These are phyloP conservation scores for Aspergillus homomorphus DNA, from an alignment of 495 filamentous ascomycete species.

Conservation along the genomic window DNA sequence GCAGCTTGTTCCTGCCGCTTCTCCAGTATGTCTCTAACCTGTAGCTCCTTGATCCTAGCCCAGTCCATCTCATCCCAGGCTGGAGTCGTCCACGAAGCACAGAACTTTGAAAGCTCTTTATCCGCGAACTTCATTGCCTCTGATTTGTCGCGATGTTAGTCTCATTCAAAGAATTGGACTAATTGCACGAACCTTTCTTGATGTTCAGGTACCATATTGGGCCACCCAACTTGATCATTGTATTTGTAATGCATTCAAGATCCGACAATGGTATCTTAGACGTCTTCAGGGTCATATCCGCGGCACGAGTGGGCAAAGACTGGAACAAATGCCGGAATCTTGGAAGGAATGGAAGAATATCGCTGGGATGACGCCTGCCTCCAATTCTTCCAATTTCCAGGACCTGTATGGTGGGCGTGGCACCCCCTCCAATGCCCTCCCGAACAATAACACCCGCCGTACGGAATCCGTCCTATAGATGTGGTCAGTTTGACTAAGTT, in stretches of 20 bases:
- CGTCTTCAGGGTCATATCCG: conserved; percentile 61
- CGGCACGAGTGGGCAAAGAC: conserved; percentile 50
- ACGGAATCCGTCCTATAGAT: conserved; percentile 64
- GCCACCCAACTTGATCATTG: conserved; percentile 58
- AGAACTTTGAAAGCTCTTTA: conserved; percentile 60
- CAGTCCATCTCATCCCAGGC: conserved; percentile 88
- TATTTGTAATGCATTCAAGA: conserved; percentile 77
- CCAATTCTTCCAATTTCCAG: conserved; percentile 66
- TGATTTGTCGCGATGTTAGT: conserved; percentile 18
- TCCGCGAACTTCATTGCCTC: conserved; percentile 47
- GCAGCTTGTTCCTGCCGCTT: conserved; percentile 60
- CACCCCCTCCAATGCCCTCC: conserved; percentile 62
- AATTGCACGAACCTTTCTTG: conserved; percentile 36
- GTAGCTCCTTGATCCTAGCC: conserved; percentile 71
- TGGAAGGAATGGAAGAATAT: conserved; percentile 75
- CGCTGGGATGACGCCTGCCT: conserved; percentile 65
- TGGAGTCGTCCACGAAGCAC: conserved; percentile 63
- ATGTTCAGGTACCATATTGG: conserved; percentile 45
- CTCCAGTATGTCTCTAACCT: conserved; percentile 68
- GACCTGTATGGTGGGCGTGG: conserved; percentile 66
- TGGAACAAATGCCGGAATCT: conserved; percentile 59
- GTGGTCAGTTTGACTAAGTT: conserved; percentile 14
- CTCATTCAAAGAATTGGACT: background rate
- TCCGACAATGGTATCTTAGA: conserved; percentile 65
- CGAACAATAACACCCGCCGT: conserved; percentile 76